Evolutionary conservation across 163 green algal species (phyloP), one percentile per base, ranked within the genome.

Genomic region (Prototheca stagnorum): DNA sequence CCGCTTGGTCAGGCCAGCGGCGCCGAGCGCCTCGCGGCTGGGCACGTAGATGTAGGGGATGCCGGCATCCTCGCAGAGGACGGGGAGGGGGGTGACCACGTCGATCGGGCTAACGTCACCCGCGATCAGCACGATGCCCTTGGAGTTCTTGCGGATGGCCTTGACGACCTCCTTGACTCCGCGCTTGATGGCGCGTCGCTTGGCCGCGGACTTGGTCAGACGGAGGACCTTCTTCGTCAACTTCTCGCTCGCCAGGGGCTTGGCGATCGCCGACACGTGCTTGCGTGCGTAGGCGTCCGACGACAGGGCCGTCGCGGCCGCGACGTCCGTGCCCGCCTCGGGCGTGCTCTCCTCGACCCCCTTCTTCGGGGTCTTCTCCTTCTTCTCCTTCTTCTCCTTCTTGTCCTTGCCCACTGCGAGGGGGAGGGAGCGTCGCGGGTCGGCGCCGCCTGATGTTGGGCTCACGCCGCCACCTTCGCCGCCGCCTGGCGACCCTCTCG

Each of bases 81-180:
- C 78, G 23, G 90, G 89, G 42, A 98, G 72, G 60, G 94, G 89
- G 2, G 83, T 92, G 44, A 98, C 82, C 39, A 97, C 89, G 47
- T 98, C 90, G 39, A 98, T 86, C 8, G 90, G 90, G 0, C 81
- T 94, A 57, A 98, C 94, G 68, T 98, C 86, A 7, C 85, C 90
- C 26, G 89, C 90, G 15, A 98, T 80, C 6, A 98, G 66, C 60
- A 78, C 92, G 3, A 96, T 61, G 35, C 89, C 89, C 47, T 93
- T 92, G 0, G 49, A 53, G 12, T 85, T 81, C 60, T 97, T 98
- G 11, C 86, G 58, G 31, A 97, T 59, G 7, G 84, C 79, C 60
- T 97, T 97, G 7, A 96, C 83, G 2, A 98, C 90, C 67, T 98
- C 90, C 68, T 97, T 97, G 0, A 97, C 89, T 4, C 90, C 90